Percentiles rank a stretch among this genome's conserved stretches.
Evolutionary conservation across 371 early-diverging fungal genomes (phyloP).

Genomic region (Choanephora cucurbitarum): DNA sequence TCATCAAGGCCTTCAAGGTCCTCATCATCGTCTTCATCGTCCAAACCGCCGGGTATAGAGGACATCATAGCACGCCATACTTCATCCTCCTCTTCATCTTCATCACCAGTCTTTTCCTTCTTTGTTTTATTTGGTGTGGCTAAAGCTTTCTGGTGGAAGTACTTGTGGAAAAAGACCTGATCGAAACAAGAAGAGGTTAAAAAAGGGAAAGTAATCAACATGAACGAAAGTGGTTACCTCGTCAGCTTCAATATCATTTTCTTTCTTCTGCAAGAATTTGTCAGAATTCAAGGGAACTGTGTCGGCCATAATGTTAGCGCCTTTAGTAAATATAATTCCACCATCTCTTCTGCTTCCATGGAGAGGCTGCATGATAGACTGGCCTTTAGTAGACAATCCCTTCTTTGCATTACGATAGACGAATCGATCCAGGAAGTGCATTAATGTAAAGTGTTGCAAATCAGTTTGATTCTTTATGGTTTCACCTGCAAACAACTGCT

Average conservation of each 20-base stretch:
- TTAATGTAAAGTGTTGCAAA: slow-evolving; percentile 87
- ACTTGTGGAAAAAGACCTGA: slow-evolving; percentile 80
- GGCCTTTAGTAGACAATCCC: slow-evolving; percentile 47
- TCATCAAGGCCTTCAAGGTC: slow-evolving; percentile 29
- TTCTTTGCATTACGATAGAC: slow-evolving; percentile 95
- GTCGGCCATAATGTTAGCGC: slow-evolving; percentile 33
- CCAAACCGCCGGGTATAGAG: slow-evolving; percentile 66
- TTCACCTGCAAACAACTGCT: slow-evolving; percentile 69
- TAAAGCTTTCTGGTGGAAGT: slow-evolving; percentile 64
- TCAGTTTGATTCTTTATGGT: slow-evolving; percentile 77
- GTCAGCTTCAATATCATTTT: slow-evolving; percentile 63
- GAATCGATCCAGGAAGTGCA: slow-evolving; percentile 94
- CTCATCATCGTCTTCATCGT: slow-evolving; percentile 47
- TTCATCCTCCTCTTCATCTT: slow-evolving; percentile 62
- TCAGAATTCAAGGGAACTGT: slow-evolving; percentile 60
- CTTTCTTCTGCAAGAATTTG: slow-evolving; percentile 59
- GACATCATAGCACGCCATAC: slow-evolving; percentile 75
- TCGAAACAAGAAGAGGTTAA: not conserved
- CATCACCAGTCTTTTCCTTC: slow-evolving; percentile 48
- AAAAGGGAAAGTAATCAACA: no score
- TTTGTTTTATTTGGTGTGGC: slow-evolving; percentile 27
- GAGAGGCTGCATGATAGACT: slow-evolving; percentile 66
- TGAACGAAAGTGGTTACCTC: no score
- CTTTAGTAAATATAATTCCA: slow-evolving; percentile 46
- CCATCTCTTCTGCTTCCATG: slow-evolving; percentile 46